Base-by-base conservation (phyloP, 148 eudicot species). In the Cornus controversa region DNA sequence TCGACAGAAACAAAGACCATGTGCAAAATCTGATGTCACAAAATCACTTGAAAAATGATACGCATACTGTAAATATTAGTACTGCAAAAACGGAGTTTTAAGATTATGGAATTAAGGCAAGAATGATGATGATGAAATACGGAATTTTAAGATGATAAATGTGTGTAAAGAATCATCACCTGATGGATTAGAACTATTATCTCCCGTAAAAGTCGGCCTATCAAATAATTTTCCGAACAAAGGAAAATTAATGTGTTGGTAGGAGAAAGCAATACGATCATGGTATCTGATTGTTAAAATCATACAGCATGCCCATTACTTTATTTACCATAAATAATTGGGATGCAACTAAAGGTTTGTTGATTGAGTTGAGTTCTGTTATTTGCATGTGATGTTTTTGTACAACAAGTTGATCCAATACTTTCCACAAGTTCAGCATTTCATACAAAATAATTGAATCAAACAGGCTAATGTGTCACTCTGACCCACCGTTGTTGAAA, bases 401-500 rank as follows among this genome's bases (percentile, higher is more conserved):
- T 69, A 16, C 20, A 25, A 77, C 67, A 68, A 26, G 45, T 28
- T 29, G 29, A 64, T 8, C n/a, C 18, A 31, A 69, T 45, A 71
- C 57, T 9, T 71, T 36, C 67, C 25, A 26, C 6, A 23, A 77
- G 34, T 77, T 54, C 64, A 47, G 45, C 71, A 67, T 66, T 60
- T 29, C 45, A 11, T 66, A 16, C 26, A 34, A 58, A 74, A 25
- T 37, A 22, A 57, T 65, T 65, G 25, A 27, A 68, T 29, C 57
- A 62, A 34, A 36, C 20, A 76, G 36, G 20, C 22, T 31, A 69
- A 57, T 34, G 68, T 69, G 57, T 54, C 72, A 45, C 81, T 34
- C 36, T 72, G 72, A 57, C 90, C 74, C 86, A 96, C 99, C 83
- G 95, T 91, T 72, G 79, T 74, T 2, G 92, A 91, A 57, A 72